These are phyloP conservation scores for Ricinus communis DNA, from an alignment of 345 rosid genomes.

Conservation along the genomic window DNA sequence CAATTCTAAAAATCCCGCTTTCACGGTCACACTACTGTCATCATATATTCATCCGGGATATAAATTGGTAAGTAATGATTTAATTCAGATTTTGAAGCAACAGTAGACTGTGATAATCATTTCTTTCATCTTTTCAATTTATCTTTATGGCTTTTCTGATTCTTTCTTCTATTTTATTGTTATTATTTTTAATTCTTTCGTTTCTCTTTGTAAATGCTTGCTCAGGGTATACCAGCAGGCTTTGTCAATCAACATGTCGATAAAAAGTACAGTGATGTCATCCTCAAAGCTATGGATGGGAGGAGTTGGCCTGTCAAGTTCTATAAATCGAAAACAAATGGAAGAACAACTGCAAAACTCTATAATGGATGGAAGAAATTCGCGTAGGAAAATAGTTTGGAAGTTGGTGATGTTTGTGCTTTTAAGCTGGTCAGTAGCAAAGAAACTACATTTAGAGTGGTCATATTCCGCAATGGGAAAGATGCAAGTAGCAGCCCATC, in stretches of 20 bases:
- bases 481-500: background rate
- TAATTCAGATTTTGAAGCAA: too few species aligned
- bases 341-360: background rate
- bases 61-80: background rate
- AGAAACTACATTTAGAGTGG: background rate
- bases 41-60: background rate
- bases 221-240: constrained; percentile 3
- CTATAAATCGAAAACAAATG: accelerated
- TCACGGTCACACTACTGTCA: constrained; percentile 24
- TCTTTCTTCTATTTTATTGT: too few species aligned
- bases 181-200: too few species aligned
- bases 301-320: constrained; percentile 15
- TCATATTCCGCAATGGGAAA: background rate
- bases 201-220: background rate
- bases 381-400: constrained; percentile 7
- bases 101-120: too few species aligned
- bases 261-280: background rate
- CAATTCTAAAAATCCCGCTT: constrained; percentile 27
- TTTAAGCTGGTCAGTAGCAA: constrained; percentile 8
- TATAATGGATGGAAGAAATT: constrained; percentile 2
- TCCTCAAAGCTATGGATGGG: constrained; percentile 7
- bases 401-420: constrained; percentile 16
- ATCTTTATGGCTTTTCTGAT: background rate
- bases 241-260: constrained; percentile 16
- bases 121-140: too few species aligned